Conservation (phyloP, 352 stramenopile genomes). For the Globisporangium paddicum region DNA sequence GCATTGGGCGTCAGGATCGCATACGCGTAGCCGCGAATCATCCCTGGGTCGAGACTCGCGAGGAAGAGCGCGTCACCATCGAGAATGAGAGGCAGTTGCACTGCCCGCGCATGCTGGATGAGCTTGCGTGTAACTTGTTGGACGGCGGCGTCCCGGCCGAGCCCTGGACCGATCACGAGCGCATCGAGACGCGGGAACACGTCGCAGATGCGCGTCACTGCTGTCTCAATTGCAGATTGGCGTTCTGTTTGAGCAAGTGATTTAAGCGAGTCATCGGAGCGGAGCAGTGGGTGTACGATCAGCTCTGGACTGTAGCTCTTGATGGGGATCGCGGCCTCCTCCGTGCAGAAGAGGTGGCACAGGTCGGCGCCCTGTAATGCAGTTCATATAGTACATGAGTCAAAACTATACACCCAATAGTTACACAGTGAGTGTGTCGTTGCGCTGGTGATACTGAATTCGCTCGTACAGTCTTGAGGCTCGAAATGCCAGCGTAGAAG, state of each 20-base stretch:
- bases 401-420: background rate
- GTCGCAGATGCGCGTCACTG: slow-evolving; percentile 43
- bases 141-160: slow-evolving; percentile 90
- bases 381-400: background rate
- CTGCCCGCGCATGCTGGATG: slow-evolving; percentile 51
- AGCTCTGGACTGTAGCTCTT: slow-evolving; percentile 98
- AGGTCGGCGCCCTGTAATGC: slow-evolving; percentile 89
- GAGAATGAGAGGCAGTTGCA: slow-evolving; percentile 87
- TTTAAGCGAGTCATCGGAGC: slow-evolving; percentile 37
- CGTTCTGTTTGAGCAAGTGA: slow-evolving; percentile 7
- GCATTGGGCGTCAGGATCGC: slow-evolving; percentile 95
- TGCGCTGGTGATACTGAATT: background rate
- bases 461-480: slow-evolving; percentile 76
- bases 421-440: too few species aligned
- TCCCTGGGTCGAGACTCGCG: slow-evolving; percentile 64
- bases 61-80: slow-evolving; percentile 95
- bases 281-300: slow-evolving; percentile 89
- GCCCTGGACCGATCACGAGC: slow-evolving; percentile 91
- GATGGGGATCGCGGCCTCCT: slow-evolving; percentile 93
- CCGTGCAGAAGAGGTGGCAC: slow-evolving; percentile 93
- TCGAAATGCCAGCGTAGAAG: slow-evolving; percentile 94
- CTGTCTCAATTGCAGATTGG: slow-evolving; percentile 15
- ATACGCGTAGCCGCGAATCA: slow-evolving; percentile 58
- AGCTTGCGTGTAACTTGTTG: slow-evolving; percentile 76
- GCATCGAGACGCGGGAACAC: slow-evolving; percentile 67